A percentile compares a stretch with the other conserved stretches of the same genome.
Conservation (phyloP, 2,329 filamentous ascomycete species). For the Teratosphaeria viscida region DNA sequence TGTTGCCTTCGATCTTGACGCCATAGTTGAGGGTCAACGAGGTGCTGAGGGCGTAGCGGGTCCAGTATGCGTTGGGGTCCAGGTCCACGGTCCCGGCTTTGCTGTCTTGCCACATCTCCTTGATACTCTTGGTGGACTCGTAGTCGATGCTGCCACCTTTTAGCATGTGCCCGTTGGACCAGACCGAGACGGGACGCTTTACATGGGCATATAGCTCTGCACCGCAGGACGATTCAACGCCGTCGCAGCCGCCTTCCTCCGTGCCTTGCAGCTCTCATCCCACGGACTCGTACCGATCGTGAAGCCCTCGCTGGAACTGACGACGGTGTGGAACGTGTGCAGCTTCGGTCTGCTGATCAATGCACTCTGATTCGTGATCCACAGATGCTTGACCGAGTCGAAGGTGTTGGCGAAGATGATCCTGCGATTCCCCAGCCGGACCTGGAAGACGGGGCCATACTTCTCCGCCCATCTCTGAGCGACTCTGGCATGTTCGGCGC, state of each 20-base stretch:
- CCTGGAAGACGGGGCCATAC: constrained; percentile 40
- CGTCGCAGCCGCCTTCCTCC: constrained; percentile 68
- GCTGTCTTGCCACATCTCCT: constrained; percentile 58
- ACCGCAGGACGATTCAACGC: constrained; percentile 67
- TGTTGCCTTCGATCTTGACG: constrained; percentile 60
- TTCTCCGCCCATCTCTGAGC: constrained; percentile 38
- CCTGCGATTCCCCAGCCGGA: constrained; percentile 55
- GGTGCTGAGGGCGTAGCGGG: constrained; percentile 66
- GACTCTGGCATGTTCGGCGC: constrained; percentile 37
- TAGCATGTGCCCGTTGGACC: not conserved
- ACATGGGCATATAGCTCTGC: constrained; percentile 68
- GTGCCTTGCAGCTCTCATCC: constrained; percentile 68
- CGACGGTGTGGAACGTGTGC: constrained; percentile 72
- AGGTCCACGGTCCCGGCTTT: constrained; percentile 52
- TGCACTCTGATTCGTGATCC: constrained; percentile 69
- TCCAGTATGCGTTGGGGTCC: constrained; percentile 63
- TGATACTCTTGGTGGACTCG: constrained; percentile 61
- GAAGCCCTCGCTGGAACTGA: constrained; percentile 66
- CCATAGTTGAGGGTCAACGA: constrained; percentile 72
- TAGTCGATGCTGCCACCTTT: constrained; percentile 49
- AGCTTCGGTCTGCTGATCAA: constrained; percentile 68
- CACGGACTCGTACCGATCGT: constrained; percentile 78
- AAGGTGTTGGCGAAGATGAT: constrained; percentile 73
- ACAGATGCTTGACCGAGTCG: constrained; percentile 61
- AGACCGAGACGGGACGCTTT: not conserved